These are phyloP conservation scores for Balamuthia mandrillaris DNA, from an alignment of 208 protist genomes.

Conservation along the genomic window DNA sequence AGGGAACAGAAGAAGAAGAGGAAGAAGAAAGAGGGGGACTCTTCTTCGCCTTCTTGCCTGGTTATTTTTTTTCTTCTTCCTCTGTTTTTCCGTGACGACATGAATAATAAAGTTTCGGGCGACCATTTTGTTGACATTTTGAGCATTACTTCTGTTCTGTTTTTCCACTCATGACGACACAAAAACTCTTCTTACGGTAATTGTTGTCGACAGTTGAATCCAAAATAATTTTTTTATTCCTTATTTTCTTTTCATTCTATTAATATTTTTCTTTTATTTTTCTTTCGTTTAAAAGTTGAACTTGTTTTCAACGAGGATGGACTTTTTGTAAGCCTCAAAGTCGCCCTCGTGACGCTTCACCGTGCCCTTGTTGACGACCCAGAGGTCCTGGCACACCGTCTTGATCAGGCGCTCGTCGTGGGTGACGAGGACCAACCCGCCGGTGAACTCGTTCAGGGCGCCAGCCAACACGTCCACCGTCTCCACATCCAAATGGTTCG, in stretches of 20 bases:
- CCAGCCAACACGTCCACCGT: constrained; percentile 82
- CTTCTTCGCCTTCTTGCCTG: too few relatives aligned
- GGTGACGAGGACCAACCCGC: constrained; percentile 91
- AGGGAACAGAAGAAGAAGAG: too few relatives aligned
- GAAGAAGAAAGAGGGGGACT: not conserved
- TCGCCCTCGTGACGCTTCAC: constrained; percentile 56
- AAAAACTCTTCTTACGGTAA: not conserved
- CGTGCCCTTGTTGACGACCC: constrained; percentile 80
- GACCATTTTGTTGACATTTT: not conserved
- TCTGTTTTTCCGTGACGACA: not conserved
- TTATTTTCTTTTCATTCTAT: not conserved
- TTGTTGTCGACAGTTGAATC: not conserved
- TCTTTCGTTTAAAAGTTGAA: not conserved
- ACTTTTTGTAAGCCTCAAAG: constrained; percentile 61
- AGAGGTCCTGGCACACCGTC: constrained; percentile 78
- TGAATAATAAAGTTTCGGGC: not conserved
- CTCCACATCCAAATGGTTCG: constrained; percentile 95
- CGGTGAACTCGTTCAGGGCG: constrained; percentile 74
- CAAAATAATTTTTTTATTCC: not conserved
- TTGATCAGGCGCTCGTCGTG: constrained; percentile 78
- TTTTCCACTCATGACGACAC: not conserved
- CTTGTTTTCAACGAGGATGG: constrained; percentile 14
- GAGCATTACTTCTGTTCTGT: not conserved
- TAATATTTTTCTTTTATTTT: not conserved
- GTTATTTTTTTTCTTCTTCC: too few relatives aligned